Base-by-base conservation (phyloP, 768 basidiomycete species). In the Trametes cinnabarina region DNA sequence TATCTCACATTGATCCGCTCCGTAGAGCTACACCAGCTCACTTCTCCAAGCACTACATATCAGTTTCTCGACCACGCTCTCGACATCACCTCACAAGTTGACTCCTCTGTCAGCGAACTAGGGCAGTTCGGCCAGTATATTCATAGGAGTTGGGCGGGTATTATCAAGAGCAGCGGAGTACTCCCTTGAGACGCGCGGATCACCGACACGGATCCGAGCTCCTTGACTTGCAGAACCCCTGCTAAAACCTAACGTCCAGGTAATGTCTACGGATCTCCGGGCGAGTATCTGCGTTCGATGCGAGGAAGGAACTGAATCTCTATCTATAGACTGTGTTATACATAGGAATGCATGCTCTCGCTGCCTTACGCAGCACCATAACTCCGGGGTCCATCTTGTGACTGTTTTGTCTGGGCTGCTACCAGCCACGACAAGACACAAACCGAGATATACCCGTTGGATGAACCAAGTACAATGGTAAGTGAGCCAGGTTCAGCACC, bases 11-110 rank as follows among this genome's bases (percentile, higher is more conserved):
- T 4, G 15, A 39, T 39, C 23, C 39, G 42, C 47, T 10, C 23
- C 53, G 26, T 62, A 85, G 91, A 93, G 72, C 75, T 94, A 15
- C 91, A 92, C 65, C 91, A 94, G 67, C 67, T 94, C n/a, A 79
- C 82, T 0, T 93, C 91, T 1, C 88, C 91, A 4, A 66, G 74
- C 12, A 90, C 90, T 2, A 83, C 88, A 0, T 72, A 75, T 26
- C 71, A 75, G 3, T 92, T 94, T 74, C 76, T 94, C 14, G 84
- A 87, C 44, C 72, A 78, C 8, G 80, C 92, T 6, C 76, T 93
- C 14, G 75, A 78, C 10, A 71, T 77, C 3, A 79, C 83, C 3
- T 70, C 75, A 2, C 61, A 71, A 1, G 63, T 84, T 0, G 78
- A 82, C 44, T 69, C 70, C 0, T 76, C 80, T 0, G 55, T 88